Base-by-base conservation (phyloP, 2,329 filamentous ascomycete species). In the Leptosphaerulina australis region DNA sequence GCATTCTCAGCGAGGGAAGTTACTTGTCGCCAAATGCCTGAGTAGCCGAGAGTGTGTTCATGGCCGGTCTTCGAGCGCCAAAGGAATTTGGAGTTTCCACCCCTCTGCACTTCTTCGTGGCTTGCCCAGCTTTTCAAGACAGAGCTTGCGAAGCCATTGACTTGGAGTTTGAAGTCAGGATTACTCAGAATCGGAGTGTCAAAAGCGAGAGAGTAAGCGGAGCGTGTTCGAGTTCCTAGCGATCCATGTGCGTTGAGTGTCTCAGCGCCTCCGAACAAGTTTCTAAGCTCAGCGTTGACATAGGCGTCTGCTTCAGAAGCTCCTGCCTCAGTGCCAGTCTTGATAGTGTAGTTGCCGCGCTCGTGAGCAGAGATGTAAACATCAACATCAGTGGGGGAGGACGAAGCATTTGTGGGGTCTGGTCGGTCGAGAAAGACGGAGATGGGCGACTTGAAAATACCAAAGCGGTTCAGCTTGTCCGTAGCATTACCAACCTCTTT, bases 261-360 rank as follows among this genome's bases (percentile, higher is more conserved):
- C 77, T 99, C 94, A 18, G 92, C 94, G 29, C 94, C 94, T 41
- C 94, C 94, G 70, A 99, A 90, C 52, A 99, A 82, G 74, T 99
- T 99, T 61, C 94, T 87, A 79, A 91, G 87, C 41, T 93, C 81
- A 34, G 91, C 81, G 60, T 94, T 93, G 59, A 90, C 87, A 69
- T 96, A 97, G 3, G 92, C 93, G 6, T 92, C 96, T 26, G 93
- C 94, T 74, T 99, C 94, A 17, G 90, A 86, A 68, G 95, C 96
- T 56, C 94, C 94, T 35, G 96, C 82, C 69, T 97, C 93, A 7
- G 94, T 97, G 52, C 94, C 94, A 0, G 92, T 96, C 77, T 96
- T 96, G 66, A 97, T 83, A 51, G 91, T 85, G 67, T 97, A 84
- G 29, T 88, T 86, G 24, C 90, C 88, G 59, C 90, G 86, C 74